Conservation (phyloP, 768 basidiomycete genomes). For the Ramaria sp. region DNA sequence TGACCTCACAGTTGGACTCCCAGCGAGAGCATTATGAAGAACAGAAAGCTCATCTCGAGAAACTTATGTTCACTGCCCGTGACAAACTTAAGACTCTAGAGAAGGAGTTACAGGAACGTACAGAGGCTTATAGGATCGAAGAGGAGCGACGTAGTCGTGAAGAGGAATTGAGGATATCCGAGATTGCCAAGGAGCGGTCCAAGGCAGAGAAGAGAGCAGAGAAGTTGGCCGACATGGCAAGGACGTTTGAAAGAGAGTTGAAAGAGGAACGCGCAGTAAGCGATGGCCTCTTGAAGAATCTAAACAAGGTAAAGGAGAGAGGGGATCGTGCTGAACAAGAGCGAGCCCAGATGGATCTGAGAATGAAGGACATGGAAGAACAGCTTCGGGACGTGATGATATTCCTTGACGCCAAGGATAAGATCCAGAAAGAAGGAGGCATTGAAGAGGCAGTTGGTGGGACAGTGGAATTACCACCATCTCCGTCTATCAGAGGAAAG, state of each 20-base stretch:
- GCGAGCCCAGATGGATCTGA: conserved; percentile 36
- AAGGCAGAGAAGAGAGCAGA: conserved; percentile 54
- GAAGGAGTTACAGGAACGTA: conserved; percentile 38
- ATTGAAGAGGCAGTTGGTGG: conserved; percentile 66
- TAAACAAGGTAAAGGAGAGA: conserved; percentile 49
- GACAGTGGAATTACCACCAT: conserved; percentile 39
- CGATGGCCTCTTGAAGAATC: conserved; percentile 67
- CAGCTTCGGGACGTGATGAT: no score
- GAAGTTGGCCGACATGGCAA: conserved; percentile 49
- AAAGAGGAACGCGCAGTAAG: conserved; percentile 73
- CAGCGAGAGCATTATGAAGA: conserved; percentile 87
- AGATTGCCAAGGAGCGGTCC: conserved; percentile 42
- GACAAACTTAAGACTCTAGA: conserved; percentile 38
- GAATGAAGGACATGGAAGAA: conserved; percentile 74
- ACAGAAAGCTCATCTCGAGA: conserved; percentile 45
- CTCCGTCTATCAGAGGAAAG: conserved; percentile 1
- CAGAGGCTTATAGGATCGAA: conserved; percentile 29
- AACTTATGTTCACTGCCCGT: no score
- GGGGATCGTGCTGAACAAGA: conserved; percentile 43
- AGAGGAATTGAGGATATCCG: conserved; percentile 33
- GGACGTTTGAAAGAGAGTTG: conserved; percentile 64
- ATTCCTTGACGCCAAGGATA: conserved; percentile 75
- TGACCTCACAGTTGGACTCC: conserved; percentile 85
- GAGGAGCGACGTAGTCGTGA: conserved; percentile 29
- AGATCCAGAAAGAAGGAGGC: conserved; percentile 71